Conservation (phyloP, 2,329 filamentous ascomycete genomes). For the Pezicula rhizophila region DNA sequence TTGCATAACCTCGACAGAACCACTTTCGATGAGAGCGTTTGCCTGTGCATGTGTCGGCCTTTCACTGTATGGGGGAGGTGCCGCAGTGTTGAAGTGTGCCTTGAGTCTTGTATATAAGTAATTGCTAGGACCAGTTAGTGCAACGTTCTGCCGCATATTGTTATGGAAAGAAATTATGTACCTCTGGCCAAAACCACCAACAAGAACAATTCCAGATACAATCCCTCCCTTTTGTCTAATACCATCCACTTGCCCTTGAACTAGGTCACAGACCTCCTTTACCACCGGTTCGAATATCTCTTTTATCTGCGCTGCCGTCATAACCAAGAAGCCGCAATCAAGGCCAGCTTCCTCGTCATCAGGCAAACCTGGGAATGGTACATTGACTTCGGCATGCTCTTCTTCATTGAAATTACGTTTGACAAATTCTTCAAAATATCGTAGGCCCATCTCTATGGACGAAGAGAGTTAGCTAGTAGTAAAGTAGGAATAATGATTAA, state of each 20-base stretch:
- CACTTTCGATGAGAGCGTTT: constrained; percentile 39
- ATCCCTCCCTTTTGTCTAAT: constrained; percentile 56
- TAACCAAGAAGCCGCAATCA: constrained; percentile 70
- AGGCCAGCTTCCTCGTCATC: constrained; percentile 71
- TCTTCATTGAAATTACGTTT: constrained; percentile 80
- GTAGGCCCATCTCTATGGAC: constrained; percentile 54
- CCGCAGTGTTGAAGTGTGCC: constrained; percentile 52
- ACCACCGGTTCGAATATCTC: constrained; percentile 72
- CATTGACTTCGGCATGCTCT: constrained; percentile 69
- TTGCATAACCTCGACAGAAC: constrained; percentile 73
- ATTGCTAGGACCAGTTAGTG: constrained; percentile 37
- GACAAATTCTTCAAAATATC: constrained; percentile 79
- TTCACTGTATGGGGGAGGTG: constrained; percentile 57
- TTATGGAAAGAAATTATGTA: not conserved
- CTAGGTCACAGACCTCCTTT: constrained; percentile 62
- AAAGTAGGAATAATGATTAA: not conserved
- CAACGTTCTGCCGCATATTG: not conserved
- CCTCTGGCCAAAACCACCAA: constrained; percentile 74
- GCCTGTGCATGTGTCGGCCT: constrained; percentile 58
- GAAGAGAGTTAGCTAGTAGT: constrained; percentile 4
- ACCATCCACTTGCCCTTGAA: constrained; percentile 59
- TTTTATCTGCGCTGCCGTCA: constrained; percentile 64
- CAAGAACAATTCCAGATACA: constrained; percentile 70
- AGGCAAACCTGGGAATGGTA: constrained; percentile 71
- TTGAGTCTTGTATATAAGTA: constrained; percentile 70